Base-by-base conservation (phyloP, 495 filamentous ascomycete genomes). In the Opeltia flavorubescens region DNA sequence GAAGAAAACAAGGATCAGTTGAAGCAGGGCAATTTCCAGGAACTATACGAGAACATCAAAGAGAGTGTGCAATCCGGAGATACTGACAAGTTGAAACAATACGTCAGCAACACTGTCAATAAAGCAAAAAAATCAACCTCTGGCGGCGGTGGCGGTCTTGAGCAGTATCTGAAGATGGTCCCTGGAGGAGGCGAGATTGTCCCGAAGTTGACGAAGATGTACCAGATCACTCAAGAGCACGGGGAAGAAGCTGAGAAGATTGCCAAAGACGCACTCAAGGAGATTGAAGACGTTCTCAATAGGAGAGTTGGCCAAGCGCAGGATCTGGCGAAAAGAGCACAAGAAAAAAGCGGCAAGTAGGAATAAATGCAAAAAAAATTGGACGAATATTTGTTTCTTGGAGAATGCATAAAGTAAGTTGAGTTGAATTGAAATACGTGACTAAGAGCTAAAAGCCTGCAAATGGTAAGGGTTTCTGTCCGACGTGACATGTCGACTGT, bases 231-330 rank as follows among this genome's bases (percentile, higher is more conserved):
- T 2, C 61, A 77, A 54, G 71, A 76, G 62, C 71, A 77, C 53
- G 72, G 76, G 6, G 59, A 68, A 18, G 76, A 83, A 50, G 79
- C 75, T 4, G 63, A 80, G 64, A 62, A 71, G 52, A 62, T 83
- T 6, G 51, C 76, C 13, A 74, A 77, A 57, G 77, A 78, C 53
- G 76, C 80, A 1, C 54, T 73, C 27, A 56, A 70, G 23, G 80
- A 74, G 52, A 49, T 74, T 6, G 57, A 64, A 26, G 47, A 64
- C 11, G 64, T 74, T 1, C 31, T 74, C 52, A 56, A 68, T 55
- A 72, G 65, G 66, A 52, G 59, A 48, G 54, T 57, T 38, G 54
- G 66, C 5, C 53, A 72, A 58, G 57, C 67, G 9, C 50, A 66
- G 51, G 56, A 68, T 34, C 33, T 72, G 30, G 64, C 60, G 8